Evolutionary conservation across 148 eudicot species (phyloP), one percentile per base, ranked within the genome.

Genomic region (Rhododendron williamsianum): DNA sequence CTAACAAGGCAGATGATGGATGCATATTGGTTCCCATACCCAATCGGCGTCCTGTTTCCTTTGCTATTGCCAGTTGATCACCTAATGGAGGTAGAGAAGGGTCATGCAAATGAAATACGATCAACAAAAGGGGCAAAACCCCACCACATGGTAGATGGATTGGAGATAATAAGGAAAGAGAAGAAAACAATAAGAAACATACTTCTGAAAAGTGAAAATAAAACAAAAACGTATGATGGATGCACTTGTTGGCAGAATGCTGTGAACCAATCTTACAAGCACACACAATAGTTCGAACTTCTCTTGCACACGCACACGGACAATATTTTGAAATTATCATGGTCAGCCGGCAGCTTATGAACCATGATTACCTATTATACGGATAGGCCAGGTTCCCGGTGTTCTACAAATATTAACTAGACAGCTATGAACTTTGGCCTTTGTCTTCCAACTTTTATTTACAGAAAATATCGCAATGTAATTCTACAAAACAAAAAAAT

Each of bases 1-100:
- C 93, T 6, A 91, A 84, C 45, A 91, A 84, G 36, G 92, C 89
- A 25, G 93, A 90, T 46, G 93, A 77, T 71, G 93, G 93, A 87
- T 91, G 89, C 93, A 91, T 91, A 43, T 91, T 91, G 83, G 86
- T 89, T 52, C 93, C 93, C 93, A 91, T 91, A 23, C 93, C 93
- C 74, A 91, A 81, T 33, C 91, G 91, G 12, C 92, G 86, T 52
- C 93, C 93, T 48, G 93, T 91, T 89, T 91, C 93, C 89, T 90
- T 91, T 30, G 83, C 92, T 80, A 91, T 91, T 46, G 93, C 92
- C 86, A 91, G 72, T 81, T 91, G 92, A 84, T 91, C 93, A 49
- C 93, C 93, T 91, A 83, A 25, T 43, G 71, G 30, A 81, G 45
- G 38, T 74, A 56, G 38, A 36, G n/a, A 87, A 77, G 33, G 76